phyloP scores from a whole-genome alignment of 2,329 filamentous ascomycete genomes.

The Aureobasidium namibiae region DNA sequence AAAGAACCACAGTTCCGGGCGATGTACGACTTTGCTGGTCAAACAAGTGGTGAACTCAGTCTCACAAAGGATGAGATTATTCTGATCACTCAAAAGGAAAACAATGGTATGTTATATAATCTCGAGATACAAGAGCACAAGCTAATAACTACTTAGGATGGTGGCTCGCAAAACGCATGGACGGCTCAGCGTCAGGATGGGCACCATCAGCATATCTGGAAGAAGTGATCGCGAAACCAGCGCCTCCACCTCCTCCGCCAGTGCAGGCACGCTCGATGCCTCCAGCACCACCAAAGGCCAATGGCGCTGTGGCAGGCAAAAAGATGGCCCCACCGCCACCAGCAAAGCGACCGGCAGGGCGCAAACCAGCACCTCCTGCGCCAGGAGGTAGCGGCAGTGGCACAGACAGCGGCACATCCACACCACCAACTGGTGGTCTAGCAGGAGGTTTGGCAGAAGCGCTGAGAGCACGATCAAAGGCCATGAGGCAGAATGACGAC shows the following conservation, averaged over 20 bases:
- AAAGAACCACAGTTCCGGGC: slow-evolving; percentile 78
- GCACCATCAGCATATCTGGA: slow-evolving; percentile 90
- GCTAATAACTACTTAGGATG: slow-evolving; percentile 49
- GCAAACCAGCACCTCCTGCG: slow-evolving; percentile 60
- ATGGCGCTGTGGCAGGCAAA: slow-evolving; percentile 46
- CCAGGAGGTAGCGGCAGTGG: slow-evolving; percentile 53
- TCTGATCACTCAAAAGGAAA: slow-evolving; percentile 87
- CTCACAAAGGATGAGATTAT: slow-evolving; percentile 73
- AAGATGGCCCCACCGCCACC: slow-evolving; percentile 69
- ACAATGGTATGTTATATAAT: slow-evolving; percentile 62
- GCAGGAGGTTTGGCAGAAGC: slow-evolving; percentile 45
- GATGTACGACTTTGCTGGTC: slow-evolving; percentile 82
- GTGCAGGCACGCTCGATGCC: slow-evolving; percentile 46
- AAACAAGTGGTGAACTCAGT: slow-evolving; percentile 76
- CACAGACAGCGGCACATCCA: slow-evolving; percentile 30
- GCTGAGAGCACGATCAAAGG: slow-evolving; percentile 40
- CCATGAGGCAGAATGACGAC: slow-evolving; percentile 35
- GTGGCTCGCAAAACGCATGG: slow-evolving; percentile 79
- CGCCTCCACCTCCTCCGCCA: slow-evolving; percentile 46
- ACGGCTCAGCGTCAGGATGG: slow-evolving; percentile 74
- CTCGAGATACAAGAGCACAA: neutral
- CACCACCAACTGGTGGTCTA: slow-evolving; percentile 32
- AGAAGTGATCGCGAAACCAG: slow-evolving; percentile 56
- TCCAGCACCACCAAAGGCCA: slow-evolving; percentile 46
- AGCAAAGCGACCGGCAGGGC: slow-evolving; percentile 66